These are phyloP conservation scores for Dactylellina sp. DNA, from an alignment of 2,329 filamentous ascomycete genomes.

Conservation along the genomic window DNA sequence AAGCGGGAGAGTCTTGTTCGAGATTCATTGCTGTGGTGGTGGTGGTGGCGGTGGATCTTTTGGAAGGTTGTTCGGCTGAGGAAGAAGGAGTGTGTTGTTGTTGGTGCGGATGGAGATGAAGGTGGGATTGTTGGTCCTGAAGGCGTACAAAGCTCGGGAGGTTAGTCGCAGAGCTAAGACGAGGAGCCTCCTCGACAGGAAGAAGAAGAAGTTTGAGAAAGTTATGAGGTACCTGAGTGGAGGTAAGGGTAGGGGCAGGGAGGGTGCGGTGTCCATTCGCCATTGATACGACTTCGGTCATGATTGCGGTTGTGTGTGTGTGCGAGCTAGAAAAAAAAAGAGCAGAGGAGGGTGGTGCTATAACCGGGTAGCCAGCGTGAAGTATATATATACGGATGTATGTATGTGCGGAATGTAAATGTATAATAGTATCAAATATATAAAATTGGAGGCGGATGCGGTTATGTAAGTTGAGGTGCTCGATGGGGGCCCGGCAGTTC, in stretches of 20 bases:
- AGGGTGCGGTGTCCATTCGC: slow-evolving; percentile 54
- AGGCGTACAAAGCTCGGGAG: slow-evolving; percentile 54
- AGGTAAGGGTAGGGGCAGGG: slow-evolving; percentile 50
- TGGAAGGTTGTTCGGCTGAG: slow-evolving; percentile 49
- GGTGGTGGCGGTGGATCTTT: slow-evolving; percentile 4
- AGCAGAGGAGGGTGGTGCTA: background rate
- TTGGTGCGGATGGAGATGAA: slow-evolving; percentile 20
- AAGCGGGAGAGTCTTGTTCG: slow-evolving; percentile 34
- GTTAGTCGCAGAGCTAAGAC: slow-evolving; percentile 57
- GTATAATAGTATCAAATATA: slow-evolving; percentile 8
- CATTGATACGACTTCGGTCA: slow-evolving; percentile 57
- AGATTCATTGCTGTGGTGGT: slow-evolving; percentile 18
- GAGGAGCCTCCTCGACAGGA: slow-evolving; percentile 56
- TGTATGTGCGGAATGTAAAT: too few relatives aligned
- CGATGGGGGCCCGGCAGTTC: background rate
- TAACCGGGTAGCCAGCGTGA: slow-evolving; percentile 36
- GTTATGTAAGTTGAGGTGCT: background rate
- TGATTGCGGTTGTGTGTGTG: slow-evolving; percentile 21
- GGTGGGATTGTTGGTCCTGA: slow-evolving; percentile 45
- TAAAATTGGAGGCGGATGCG: background rate
- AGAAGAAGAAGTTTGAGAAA: slow-evolving; percentile 58
- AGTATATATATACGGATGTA: slow-evolving; percentile 22
- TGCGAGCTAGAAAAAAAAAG: background rate
- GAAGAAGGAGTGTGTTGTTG: slow-evolving; percentile 50
- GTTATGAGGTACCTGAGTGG: slow-evolving; percentile 57